Evolutionary conservation across 129 eudicot species (phyloP).

Genomic region (Flaveria trinervia): DNA sequence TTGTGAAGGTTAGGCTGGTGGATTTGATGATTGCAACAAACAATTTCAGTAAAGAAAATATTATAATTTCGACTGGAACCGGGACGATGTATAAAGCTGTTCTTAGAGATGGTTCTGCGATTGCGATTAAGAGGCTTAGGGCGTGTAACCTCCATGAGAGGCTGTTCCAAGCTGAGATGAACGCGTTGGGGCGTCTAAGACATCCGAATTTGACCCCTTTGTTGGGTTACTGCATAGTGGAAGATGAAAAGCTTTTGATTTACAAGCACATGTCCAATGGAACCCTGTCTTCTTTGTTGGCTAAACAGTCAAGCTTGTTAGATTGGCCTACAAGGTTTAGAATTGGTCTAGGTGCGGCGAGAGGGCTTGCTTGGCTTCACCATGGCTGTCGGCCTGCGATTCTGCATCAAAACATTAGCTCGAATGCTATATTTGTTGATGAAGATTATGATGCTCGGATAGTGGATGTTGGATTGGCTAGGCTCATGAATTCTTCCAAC

Average conservation of each 20-base stretch:
- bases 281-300: conserved; percentile 55
- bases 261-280: conserved; percentile 77
- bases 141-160: conserved; percentile 56
- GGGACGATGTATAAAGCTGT: conserved; percentile 74
- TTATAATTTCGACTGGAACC: conserved; percentile 48
- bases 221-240: conserved; percentile 76
- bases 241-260: conserved; percentile 83
- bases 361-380: conserved; percentile 95
- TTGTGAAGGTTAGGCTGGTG: conserved; percentile 71
- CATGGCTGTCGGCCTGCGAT: conserved; percentile 84
- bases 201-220: conserved; percentile 79
- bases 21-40: conserved; percentile 75
- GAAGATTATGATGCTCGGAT: conserved; percentile 84
- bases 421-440: conserved; percentile 66
- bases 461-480: conserved; percentile 79
- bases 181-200: conserved; percentile 61
- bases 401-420: conserved; percentile 69
- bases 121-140: conserved; percentile 66
- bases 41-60: conserved; percentile 44
- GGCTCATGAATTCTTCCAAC: conserved; percentile 51
- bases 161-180: conserved; percentile 51
- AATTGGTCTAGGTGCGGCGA: conserved; percentile 77
- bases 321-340: conserved; percentile 75
- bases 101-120: conserved; percentile 72
- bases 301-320: conserved; percentile 40